Evolutionary conservation across 2,329 filamentous ascomycete species (phyloP).

Genomic region (Ophiostoma perfectum): DNA sequence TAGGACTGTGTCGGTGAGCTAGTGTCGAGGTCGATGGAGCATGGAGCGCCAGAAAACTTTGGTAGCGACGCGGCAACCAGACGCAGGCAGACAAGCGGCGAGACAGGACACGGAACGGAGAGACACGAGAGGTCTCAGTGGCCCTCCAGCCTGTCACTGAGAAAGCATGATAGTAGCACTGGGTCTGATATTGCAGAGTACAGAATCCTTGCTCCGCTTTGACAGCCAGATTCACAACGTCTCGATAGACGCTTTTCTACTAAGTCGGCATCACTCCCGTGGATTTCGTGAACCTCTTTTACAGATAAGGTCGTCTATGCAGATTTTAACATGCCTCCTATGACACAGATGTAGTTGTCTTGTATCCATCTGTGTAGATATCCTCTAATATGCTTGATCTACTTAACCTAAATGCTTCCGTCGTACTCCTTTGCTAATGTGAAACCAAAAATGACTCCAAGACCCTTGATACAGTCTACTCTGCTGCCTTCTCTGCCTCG

Average conservation of each 20-base stretch:
- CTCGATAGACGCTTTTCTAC: neutral
- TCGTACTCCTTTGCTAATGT: neutral
- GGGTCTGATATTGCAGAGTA: too few species aligned
- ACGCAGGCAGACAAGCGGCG: neutral
- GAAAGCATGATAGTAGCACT: too few species aligned
- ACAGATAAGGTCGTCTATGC: neutral
- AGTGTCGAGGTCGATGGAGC: too few species aligned
- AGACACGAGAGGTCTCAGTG: constrained; percentile 6
- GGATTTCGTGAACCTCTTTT: neutral
- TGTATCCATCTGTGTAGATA: too few species aligned
- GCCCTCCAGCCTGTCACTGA: neutral
- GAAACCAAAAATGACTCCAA: neutral
- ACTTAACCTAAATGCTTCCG: neutral
- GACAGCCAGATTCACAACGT: neutral
- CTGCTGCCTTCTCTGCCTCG: constrained; percentile 11
- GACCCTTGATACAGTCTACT: neutral
- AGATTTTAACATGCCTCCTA: too few species aligned
- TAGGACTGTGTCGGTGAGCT: too few species aligned
- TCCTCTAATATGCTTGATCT: neutral
- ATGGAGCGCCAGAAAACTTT: too few species aligned
- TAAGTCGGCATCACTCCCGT: neutral
- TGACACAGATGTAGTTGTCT: too few species aligned
- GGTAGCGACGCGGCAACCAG: too few species aligned
- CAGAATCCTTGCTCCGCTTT: too few species aligned
- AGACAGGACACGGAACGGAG: neutral